Evolutionary conservation across 176 grass and related monocot species (phyloP).

Genomic region (Avena sativa): DNA sequence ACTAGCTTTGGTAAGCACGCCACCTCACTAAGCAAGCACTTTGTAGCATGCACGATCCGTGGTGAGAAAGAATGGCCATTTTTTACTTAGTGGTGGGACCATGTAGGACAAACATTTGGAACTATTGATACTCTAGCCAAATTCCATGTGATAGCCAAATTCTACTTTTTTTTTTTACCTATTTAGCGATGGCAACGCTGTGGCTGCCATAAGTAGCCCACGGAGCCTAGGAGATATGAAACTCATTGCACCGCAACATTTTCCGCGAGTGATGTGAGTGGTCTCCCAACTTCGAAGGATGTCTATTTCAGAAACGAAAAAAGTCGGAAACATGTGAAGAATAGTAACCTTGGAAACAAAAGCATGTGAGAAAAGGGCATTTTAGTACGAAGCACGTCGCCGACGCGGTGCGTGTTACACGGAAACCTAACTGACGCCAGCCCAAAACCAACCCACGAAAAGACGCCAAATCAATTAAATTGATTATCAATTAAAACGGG

Average conservation of each 20-base stretch:
- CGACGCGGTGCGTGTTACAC: slow-evolving; percentile 2
- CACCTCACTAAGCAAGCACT: too few relatives aligned
- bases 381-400: background rate
- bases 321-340: background rate
- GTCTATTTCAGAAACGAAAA: background rate
- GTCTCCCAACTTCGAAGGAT: background rate
- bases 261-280: background rate
- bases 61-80: too few relatives aligned
- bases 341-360: background rate
- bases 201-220: background rate
- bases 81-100: too few relatives aligned
- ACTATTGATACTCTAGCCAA: too few relatives aligned
- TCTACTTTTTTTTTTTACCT: too few relatives aligned
- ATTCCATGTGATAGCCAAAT: too few relatives aligned
- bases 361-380: background rate
- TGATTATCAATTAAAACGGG: background rate
- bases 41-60: too few relatives aligned
- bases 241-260: background rate
- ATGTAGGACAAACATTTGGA: too few relatives aligned
- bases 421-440: slow-evolving; percentile 11
- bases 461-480: background rate
- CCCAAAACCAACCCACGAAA: slow-evolving; percentile 4
- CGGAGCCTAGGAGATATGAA: background rate
- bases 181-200: too few relatives aligned
- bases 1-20: too few relatives aligned